Conservation (phyloP, 2,329 filamentous ascomycete species). For the Ophiocordyceps camponoti-leonardi region DNA sequence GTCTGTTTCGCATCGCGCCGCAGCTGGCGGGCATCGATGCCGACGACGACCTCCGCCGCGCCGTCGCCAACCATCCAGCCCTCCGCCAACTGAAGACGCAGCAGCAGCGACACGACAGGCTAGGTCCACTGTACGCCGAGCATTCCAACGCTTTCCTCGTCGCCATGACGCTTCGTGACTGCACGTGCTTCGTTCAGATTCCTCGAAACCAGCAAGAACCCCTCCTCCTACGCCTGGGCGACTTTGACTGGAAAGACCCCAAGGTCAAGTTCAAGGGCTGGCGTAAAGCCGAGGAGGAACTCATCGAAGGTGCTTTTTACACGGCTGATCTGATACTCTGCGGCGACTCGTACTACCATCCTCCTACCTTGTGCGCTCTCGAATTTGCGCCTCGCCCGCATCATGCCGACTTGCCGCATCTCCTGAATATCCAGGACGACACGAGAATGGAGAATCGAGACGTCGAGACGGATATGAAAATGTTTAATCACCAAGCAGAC, state of each 20-base stretch:
- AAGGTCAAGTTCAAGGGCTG: conserved; percentile 51
- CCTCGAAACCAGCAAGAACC: conserved; percentile 10
- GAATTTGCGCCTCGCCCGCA: conserved; percentile 9
- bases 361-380: conserved; percentile 18
- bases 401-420: conserved; percentile 5
- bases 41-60: conserved; percentile 11
- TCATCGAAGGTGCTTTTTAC: conserved; percentile 57
- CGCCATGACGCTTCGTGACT: conserved; percentile 70
- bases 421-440: conserved; percentile 6
- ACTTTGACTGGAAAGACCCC: conserved; percentile 61
- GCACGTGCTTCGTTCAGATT: conserved; percentile 55
- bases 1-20: conserved; percentile 22
- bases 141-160: conserved; percentile 34
- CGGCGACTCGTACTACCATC: conserved; percentile 14
- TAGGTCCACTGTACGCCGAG: conserved; percentile 24
- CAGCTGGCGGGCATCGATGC: conserved; percentile 11
- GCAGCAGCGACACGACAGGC: conserved; percentile 24
- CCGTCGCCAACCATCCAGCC: conserved; percentile 16
- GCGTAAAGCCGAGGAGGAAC: conserved; percentile 41
- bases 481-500: conserved; percentile 8
- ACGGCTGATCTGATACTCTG: conserved; percentile 21
- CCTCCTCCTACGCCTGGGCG: conserved; percentile 47
- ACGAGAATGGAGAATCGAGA: neutral
- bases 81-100: conserved; percentile 16
- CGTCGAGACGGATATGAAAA: neutral